These are phyloP conservation scores for Tetracladium marchalianum DNA, from an alignment of 495 filamentous ascomycete species.

Conservation along the genomic window DNA sequence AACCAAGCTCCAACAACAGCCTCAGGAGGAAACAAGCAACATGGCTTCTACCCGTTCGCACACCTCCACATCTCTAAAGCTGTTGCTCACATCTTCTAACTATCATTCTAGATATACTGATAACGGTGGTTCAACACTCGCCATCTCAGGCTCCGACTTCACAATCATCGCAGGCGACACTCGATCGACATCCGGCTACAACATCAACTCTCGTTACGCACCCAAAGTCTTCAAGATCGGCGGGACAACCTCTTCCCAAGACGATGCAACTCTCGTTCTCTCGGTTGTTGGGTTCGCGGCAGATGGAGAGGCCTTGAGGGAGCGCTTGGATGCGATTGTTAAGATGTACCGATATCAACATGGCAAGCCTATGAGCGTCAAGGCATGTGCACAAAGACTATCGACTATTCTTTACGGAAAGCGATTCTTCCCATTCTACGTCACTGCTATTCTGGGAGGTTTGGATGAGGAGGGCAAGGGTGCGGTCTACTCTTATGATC, in stretches of 20 bases:
- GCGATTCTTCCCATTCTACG: slow-evolving; percentile 98
- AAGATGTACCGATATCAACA: slow-evolving; percentile 97
- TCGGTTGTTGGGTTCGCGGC: slow-evolving; percentile 94
- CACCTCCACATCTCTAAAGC: slow-evolving; percentile 1
- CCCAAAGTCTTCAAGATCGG: slow-evolving; percentile 97
- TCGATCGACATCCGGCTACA: slow-evolving; percentile 88
- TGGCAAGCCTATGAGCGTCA: slow-evolving; percentile 83
- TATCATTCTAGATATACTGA: slow-evolving; percentile 70
- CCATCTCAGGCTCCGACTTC: slow-evolving; percentile 89
- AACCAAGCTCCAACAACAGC: slow-evolving; percentile 37
- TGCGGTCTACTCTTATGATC: slow-evolving; percentile 93
- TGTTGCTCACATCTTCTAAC: slow-evolving; percentile 6
- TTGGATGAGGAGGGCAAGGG: slow-evolving; percentile 92
- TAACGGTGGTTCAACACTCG: slow-evolving; percentile 93
- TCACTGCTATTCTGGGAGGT: slow-evolving; percentile 83
- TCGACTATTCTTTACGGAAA: slow-evolving; percentile 92
- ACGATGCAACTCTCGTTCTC: slow-evolving; percentile 73
- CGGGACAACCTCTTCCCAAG: slow-evolving; percentile 72
- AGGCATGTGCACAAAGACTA: slow-evolving; percentile 84
- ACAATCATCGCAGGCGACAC: slow-evolving; percentile 95
- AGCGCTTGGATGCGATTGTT: slow-evolving; percentile 80
- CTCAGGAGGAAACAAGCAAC: slow-evolving; percentile 44
- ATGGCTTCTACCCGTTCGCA: slow-evolving; percentile 87
- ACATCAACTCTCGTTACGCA: slow-evolving; percentile 89
- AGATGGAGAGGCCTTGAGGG: slow-evolving; percentile 82